These are phyloP conservation scores for Boletellus ananiceps DNA, from an alignment of 768 basidiomycete genomes.

Conservation along the genomic window DNA sequence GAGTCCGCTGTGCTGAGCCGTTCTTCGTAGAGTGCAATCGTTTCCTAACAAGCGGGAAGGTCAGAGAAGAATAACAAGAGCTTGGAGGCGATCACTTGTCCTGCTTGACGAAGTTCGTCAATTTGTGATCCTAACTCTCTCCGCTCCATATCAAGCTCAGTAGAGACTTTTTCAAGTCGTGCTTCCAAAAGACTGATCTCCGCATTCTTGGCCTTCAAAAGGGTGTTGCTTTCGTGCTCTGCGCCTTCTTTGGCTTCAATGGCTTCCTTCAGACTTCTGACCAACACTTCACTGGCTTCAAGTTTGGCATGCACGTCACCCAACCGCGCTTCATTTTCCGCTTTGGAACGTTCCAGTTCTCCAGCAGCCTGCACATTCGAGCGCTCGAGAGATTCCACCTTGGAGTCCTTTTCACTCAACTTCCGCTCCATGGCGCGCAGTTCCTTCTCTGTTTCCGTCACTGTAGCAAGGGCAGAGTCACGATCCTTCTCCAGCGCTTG, in stretches of 20 bases:
- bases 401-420: constrained; percentile 41
- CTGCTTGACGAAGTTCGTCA: constrained; percentile 82
- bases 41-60: constrained; percentile 53
- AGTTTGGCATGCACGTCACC: constrained; percentile 42
- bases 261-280: constrained; percentile 48
- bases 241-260: constrained; percentile 48
- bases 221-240: constrained; percentile 46
- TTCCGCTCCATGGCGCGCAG: constrained; percentile 39
- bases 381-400: constrained; percentile 45
- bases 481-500: constrained; percentile 40
- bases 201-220: constrained; percentile 52
- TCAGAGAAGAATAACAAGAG: not conserved
- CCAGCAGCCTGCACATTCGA: constrained; percentile 33
- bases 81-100: constrained; percentile 54
- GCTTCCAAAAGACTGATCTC: constrained; percentile 56
- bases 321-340: constrained; percentile 41
- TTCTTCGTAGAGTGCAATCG: constrained; percentile 93
- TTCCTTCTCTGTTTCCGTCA: constrained; percentile 41
- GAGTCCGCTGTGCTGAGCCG: constrained; percentile 66
- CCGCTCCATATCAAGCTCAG: constrained; percentile 53
- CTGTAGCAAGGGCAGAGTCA: constrained; percentile 37
- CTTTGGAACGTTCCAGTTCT: constrained; percentile 44
- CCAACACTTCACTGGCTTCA: constrained; percentile 40
- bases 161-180: constrained; percentile 41
- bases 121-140: constrained; percentile 67